Evolutionary conservation across 805 yeast species (phyloP), one percentile per base, ranked within the genome.

Genomic region (Kuraishia capsulata): DNA sequence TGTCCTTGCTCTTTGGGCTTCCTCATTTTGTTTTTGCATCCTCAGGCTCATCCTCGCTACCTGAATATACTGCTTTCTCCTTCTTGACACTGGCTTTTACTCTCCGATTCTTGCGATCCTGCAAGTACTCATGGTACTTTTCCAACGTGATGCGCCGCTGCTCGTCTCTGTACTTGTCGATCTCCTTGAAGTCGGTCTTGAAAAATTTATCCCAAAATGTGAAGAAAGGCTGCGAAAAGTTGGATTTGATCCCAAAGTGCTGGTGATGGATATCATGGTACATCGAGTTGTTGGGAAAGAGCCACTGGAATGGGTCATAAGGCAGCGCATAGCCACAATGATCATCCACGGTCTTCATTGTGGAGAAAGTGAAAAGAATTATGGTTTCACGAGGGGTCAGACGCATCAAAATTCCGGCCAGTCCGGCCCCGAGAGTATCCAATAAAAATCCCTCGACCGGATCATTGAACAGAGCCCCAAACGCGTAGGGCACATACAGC

Each of bases 191-290:
- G 52, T 80, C 78, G 2, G 97, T 87, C 39, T 77, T 73, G 40
- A 74, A 70, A 36, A 79, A 45, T 37, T 63, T 62, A 60, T 92
- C 98, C 98, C 98, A 92, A 54, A 87, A 78, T 2, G 87, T 81
- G 63, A 92, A 92, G 65, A 90, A 92, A 3, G 98, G 98, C 67
- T 92, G 98, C 11, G 94, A 81, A 54, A 80, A 92, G 64, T 92
- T 92, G 41, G 81, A 78, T 66, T 87, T 87, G 62, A 92, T 78
- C 29, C 98, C 98, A 69, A 90, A 92, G 51, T 76, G 78, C 68
- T 92, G 98, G 62, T 92, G 98, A 57, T 92, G 98, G 49, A 92
- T 89, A 61, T 92, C 98, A 54, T 92, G 98, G 59, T 88, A 92
- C 24, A 88, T 82, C 11, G 97, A 83, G 56, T 92, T 88, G 64